These are phyloP conservation scores for Gelatoporia subvermispora DNA, from an alignment of 768 basidiomycete genomes.

Conservation along the genomic window DNA sequence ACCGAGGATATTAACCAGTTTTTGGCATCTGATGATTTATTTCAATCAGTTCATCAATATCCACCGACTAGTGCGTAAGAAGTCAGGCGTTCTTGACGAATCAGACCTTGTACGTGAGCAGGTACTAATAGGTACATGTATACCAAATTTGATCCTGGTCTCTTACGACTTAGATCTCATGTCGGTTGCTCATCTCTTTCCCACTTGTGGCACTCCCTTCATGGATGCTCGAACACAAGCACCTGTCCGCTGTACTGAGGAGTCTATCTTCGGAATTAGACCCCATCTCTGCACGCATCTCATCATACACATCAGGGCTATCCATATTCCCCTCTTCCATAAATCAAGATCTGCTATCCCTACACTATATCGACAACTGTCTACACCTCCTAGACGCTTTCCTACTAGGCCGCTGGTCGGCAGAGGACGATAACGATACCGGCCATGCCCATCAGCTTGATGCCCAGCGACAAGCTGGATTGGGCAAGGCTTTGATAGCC, in stretches of 20 bases:
- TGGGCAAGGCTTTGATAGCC: slow-evolving; percentile 44
- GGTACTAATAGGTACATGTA: slow-evolving; percentile 7
- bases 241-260: slow-evolving; percentile 26
- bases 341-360: slow-evolving; percentile 26
- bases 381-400: slow-evolving; percentile 59
- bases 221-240: slow-evolving; percentile 30
- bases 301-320: slow-evolving; percentile 37
- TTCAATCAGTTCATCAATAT: slow-evolving; percentile 31
- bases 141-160: not conserved
- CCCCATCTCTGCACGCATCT: slow-evolving; percentile 33
- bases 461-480: slow-evolving; percentile 36
- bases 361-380: slow-evolving; percentile 49
- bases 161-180: slow-evolving; percentile 42
- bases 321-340: slow-evolving; percentile 29
- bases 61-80: slow-evolving; percentile 30
- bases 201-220: slow-evolving; percentile 47
- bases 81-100: slow-evolving; percentile 24
- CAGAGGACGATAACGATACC: slow-evolving; percentile 12
- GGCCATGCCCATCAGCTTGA: slow-evolving; percentile 19
- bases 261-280: slow-evolving; percentile 33
- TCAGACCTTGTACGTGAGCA: slow-evolving; percentile 28
- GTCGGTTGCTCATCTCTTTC: slow-evolving; percentile 47
- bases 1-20: not conserved
- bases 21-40: no score
- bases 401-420: slow-evolving; percentile 54